Conservation (phyloP, 257 asterid genomes). For the Salvia hispanica region DNA sequence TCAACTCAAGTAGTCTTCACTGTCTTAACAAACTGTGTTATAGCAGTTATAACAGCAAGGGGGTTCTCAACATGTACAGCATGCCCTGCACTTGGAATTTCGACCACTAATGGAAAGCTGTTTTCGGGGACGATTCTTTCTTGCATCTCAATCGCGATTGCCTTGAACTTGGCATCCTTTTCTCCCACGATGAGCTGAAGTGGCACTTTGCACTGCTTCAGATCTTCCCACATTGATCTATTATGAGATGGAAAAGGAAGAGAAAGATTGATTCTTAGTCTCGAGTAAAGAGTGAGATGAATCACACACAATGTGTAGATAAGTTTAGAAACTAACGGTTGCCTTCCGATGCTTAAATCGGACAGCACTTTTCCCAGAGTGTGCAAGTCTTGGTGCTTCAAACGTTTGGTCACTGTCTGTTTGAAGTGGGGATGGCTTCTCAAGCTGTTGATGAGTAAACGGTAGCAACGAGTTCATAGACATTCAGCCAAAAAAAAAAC, state of each 20-base stretch:
- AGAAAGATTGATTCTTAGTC: slow-evolving; percentile 12
- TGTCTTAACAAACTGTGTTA: slow-evolving; percentile 56
- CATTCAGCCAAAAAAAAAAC: not conserved
- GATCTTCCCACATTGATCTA: slow-evolving; percentile 88
- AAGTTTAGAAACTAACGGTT: slow-evolving; percentile 58
- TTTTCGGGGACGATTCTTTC: slow-evolving; percentile 37
- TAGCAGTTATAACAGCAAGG: slow-evolving; percentile 64
- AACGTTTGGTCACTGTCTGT: slow-evolving; percentile 49
- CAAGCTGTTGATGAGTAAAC: slow-evolving; percentile 55
- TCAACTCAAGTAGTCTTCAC: slow-evolving; percentile 15
- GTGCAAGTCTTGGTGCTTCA: slow-evolving; percentile 66
- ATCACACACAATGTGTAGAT: not conserved
- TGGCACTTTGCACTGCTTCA: slow-evolving; percentile 67
- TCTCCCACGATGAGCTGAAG: slow-evolving; percentile 80
- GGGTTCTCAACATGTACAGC: slow-evolving; percentile 97
- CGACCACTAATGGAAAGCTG: slow-evolving; percentile 42
- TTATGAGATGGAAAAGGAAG: slow-evolving; percentile 4
- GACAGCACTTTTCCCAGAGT: slow-evolving; percentile 69
- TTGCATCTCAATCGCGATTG: slow-evolving; percentile 60
- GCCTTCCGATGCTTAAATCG: slow-evolving; percentile 85
- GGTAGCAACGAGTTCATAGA: slow-evolving; percentile 13
- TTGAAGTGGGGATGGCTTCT: slow-evolving; percentile 79
- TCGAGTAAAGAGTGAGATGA: not conserved
- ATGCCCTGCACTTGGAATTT: slow-evolving; percentile 78
- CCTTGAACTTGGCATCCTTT: slow-evolving; percentile 75